A percentile compares a stretch with the other conserved stretches of the same genome.
Evolutionary conservation across 2,329 filamentous ascomycete species (phyloP).

Genomic region (Metarhizium rileyi): DNA sequence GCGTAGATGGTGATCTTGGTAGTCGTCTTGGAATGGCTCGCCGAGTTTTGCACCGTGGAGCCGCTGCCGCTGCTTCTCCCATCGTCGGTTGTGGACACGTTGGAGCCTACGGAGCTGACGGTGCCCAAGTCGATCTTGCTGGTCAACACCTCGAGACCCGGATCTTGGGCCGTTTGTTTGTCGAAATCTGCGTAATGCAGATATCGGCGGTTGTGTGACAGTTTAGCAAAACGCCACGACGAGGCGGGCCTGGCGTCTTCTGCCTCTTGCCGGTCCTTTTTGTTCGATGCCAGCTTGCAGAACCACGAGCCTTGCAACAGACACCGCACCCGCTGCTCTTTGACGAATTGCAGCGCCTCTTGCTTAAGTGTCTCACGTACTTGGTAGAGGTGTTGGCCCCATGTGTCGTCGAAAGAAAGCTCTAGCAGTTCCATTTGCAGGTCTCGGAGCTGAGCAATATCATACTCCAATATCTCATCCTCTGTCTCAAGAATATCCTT

Average conservation of each 20-base stretch:
- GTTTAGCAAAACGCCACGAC: slow-evolving; percentile 71
- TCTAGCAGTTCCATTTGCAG: slow-evolving; percentile 91
- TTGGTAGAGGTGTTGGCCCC: slow-evolving; percentile 81
- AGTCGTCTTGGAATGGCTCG: slow-evolving; percentile 35
- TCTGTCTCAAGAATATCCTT: slow-evolving; percentile 83
- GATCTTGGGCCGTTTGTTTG: slow-evolving; percentile 51
- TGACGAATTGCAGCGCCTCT: slow-evolving; percentile 91
- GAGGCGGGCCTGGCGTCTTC: slow-evolving; percentile 33
- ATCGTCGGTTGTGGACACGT: slow-evolving; percentile 62
- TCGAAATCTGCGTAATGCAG: slow-evolving; percentile 86
- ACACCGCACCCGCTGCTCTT: slow-evolving; percentile 89
- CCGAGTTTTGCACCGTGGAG: slow-evolving; percentile 30
- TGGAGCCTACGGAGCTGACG: slow-evolving; percentile 89
- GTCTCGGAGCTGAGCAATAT: slow-evolving; percentile 66
- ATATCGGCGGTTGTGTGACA: slow-evolving; percentile 85
- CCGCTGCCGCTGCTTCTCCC: slow-evolving; percentile 32
- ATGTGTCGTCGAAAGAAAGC: slow-evolving; percentile 85
- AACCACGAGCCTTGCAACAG: slow-evolving; percentile 90
- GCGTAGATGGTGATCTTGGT: slow-evolving; percentile 86
- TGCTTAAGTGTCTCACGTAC: slow-evolving; percentile 86
- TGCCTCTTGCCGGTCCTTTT: slow-evolving; percentile 19
- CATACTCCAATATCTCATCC: slow-evolving; percentile 77
- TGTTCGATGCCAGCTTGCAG: slow-evolving; percentile 34
- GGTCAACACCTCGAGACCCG: slow-evolving; percentile 60
- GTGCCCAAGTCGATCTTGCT: slow-evolving; percentile 81